Evolutionary conservation across 2,329 filamentous ascomycete genomes (phyloP), one percentile per base, ranked within the genome.

Genomic region (Elsinoe australis): DNA sequence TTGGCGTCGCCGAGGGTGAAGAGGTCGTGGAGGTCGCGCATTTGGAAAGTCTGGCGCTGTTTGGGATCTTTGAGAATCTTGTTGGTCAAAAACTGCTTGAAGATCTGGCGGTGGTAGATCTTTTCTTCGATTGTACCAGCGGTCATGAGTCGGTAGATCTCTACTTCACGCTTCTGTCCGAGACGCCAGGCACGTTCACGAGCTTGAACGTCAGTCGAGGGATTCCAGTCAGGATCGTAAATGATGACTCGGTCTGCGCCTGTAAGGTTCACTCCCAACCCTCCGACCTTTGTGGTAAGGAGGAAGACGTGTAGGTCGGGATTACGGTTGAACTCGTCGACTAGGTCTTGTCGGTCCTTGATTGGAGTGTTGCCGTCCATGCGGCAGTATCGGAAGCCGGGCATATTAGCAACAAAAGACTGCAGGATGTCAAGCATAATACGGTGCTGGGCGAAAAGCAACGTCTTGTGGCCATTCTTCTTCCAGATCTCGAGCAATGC

Each of bases 41-140:
- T 74, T 51, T 94, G 87, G 64, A 96, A 95, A 0, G 84, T 88
- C 55, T 92, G 87, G 17, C 87, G 81, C 64, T 96, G 89, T 60
- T 94, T 95, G 0, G 92, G 88, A 58, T 98, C 90, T 57, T 85
- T 89, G 44, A 98, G 67, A 5, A 98, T 89, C 64, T 96, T 96
- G 68, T 96, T 95, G 3, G 88, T 92, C 53, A 98, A 74, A 61
- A 96, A 95, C 58, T 96, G 90, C 66, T 98, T 98, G 73, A 94
- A 98, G 44, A 98, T 92, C 61, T 98, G 92, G 12, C 94, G 84
- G 64, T 98, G 90, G 54, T 96, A 98, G 22, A 98, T 98, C 70
- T 98, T 98, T 66, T 98, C 92, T 62, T 98, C 92, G 18, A 98
- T 98, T 0, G 94, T 98, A 1, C 92, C 92, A 4, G 90, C 87